A percentile compares a stretch with the other conserved stretches of the same genome.
Evolutionary conservation across 2,329 filamentous ascomycete species (phyloP).

Genomic region (Alternaria sp.): DNA sequence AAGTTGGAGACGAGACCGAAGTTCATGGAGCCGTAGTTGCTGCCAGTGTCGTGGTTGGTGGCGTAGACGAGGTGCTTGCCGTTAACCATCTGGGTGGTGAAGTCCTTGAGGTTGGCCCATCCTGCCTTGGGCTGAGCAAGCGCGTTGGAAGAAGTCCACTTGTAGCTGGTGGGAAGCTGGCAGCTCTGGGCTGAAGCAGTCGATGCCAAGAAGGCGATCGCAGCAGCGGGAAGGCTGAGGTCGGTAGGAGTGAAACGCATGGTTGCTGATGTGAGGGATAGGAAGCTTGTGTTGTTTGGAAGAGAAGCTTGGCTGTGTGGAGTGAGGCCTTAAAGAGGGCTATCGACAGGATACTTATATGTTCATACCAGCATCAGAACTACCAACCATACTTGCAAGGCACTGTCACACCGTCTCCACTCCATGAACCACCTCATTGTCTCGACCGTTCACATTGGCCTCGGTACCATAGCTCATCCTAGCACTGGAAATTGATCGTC

Average conservation of each 20-base stretch:
- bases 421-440: neutral
- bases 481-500: constrained; percentile 12
- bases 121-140: constrained; percentile 63
- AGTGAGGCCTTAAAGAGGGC: neutral
- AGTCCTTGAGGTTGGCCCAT: constrained; percentile 70
- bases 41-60: constrained; percentile 56
- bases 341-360: constrained; percentile 14
- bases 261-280: constrained; percentile 1
- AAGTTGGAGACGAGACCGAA: constrained; percentile 65
- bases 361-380: neutral
- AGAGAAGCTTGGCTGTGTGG: constrained; percentile 1
- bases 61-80: constrained; percentile 69
- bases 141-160: constrained; percentile 62
- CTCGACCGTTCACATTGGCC: neutral
- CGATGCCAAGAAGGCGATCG: constrained; percentile 22
- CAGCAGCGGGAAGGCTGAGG: constrained; percentile 13
- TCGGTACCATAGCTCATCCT: neutral
- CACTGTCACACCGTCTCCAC: neutral
- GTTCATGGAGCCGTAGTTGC: constrained; percentile 65
- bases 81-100: constrained; percentile 64
- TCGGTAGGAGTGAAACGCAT: constrained; percentile 18
- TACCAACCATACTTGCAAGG: neutral
- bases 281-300: constrained; percentile 4
- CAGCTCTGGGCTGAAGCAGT: constrained; percentile 49
- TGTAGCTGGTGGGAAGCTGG: constrained; percentile 63